Base-by-base conservation (phyloP, 1,284 basidiomycete species). In the Vanrija sp. region DNA sequence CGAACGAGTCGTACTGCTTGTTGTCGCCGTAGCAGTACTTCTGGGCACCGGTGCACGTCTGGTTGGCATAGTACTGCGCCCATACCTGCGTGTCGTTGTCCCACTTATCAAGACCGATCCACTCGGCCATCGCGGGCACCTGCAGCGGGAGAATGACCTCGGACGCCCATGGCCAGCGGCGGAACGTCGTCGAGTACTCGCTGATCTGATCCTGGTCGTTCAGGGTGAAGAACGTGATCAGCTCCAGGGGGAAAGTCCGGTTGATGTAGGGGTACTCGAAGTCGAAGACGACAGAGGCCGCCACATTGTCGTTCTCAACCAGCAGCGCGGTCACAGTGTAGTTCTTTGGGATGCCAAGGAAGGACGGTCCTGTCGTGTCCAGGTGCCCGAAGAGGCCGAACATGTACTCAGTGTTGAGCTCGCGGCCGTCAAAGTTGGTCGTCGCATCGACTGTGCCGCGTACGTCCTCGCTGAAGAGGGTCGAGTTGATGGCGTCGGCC, bases 111-210 rank as follows among this genome's bases (percentile, higher is more conserved):
- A 52, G 16, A 2, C 23, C 23, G 18, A 49, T 38, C 40, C n/a
- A 25, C 21, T 45, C 34, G 14, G 50, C 50, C 50, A 52, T 52
- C 8, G n/a, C 14, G 1, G 50, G 43, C 18, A 38, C 16, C 18
- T 38, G 19, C 8, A 18, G 21, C 16, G 40, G 49, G n/a, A 51
- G 34, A 12, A 51, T 29, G 15, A 16, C 21, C 25, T 51, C 40
- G 16, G 49, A 44, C 12, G 26, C 40, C 49, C 49, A 51, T 3
- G 40, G 21, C 49, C 49, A 51, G 23, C 49, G 49, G n/a, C 42
- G 38, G 42, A 51, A 51, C 14, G 26, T 42, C 6, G 40, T 42
- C n/a, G n/a, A 18, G 40, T 42, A 28, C 45, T 46, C n/a, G 10
- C n/a, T 5, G n/a, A 51, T 38, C 29, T 51, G 19, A 0, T 25